Base-by-base conservation (phyloP, 2,329 filamentous ascomycete species). In the Capronia coronata region DNA sequence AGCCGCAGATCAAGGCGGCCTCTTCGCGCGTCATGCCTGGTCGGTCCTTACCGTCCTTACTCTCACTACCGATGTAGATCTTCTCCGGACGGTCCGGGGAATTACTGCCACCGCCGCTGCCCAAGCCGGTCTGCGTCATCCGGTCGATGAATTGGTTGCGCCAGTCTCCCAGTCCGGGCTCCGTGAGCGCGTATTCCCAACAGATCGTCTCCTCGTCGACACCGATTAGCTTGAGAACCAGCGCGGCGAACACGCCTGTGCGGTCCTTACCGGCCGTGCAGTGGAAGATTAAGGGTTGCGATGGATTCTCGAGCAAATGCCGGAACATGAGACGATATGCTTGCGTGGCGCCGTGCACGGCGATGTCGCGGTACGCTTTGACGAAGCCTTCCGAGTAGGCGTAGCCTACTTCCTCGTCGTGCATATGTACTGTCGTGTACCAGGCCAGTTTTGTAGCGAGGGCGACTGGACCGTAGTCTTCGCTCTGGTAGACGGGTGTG, bases 221-320 rank as follows among this genome's bases (percentile, higher is more conserved):
- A 2, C 81, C 80, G 7, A 80, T 80, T 22, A 87, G 71, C 21
- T 76, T 68, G 32, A 87, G 71, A 7, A 89, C 63, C 34, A 90
- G 59, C 2, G 83, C 85, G 42, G 79, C 77, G 38, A 87, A 68
- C 3, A 89, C 75, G 1, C 86, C 86, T 0, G 86, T 89, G 37
- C 86, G 75, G 64, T 90, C 86, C 66, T 90, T 90, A 10, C 86
- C 86, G 0, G 83, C 84, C 0, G 84, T 86, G 65, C 86, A 89
- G 62, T 90, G 84, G 6, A 88, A 70, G 5, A 87, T 69, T 8
- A 84, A 30, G 8, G 49, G 43, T 2, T 30, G 37, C 35, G 13
- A 32, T 6, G 44, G 47, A 2, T 25, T 16, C 3, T 49, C 45
- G 6, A 77, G 65, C 6, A 87, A 68, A 58, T 86, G 77, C 13